These are phyloP conservation scores for Russula sp. DNA, from an alignment of 768 basidiomycete genomes.

Conservation along the genomic window DNA sequence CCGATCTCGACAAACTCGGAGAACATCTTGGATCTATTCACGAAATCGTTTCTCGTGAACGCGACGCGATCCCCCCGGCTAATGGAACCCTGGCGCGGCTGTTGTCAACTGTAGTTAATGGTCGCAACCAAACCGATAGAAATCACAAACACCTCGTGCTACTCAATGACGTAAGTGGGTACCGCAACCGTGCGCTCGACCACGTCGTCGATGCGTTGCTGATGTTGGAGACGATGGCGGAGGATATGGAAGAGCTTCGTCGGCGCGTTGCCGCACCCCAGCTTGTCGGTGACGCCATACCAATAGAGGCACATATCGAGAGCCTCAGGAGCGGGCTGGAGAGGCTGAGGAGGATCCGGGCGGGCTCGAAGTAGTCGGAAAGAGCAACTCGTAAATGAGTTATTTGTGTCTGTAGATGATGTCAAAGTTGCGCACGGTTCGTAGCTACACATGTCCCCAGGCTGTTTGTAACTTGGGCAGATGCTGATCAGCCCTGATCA, in stretches of 20 bases:
- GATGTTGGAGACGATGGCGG: constrained; percentile 55
- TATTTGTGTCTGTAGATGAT: neutral
- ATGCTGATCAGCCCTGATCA: too few species aligned
- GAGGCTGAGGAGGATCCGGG: constrained; percentile 51
- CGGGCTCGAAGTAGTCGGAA: constrained; percentile 44
- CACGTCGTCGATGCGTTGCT: constrained; percentile 65
- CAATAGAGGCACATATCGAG: constrained; percentile 72
- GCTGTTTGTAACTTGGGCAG: too few species aligned
- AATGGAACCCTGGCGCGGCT: constrained; percentile 48
- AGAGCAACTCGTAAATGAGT: constrained; percentile 33
- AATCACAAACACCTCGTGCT: constrained; percentile 48
- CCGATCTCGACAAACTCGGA: constrained; percentile 57
- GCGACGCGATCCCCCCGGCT: constrained; percentile 38
- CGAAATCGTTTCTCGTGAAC: constrained; percentile 56
- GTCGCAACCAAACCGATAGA: constrained; percentile 42
- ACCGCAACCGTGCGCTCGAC: constrained; percentile 53
- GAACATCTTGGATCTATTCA: constrained; percentile 51
- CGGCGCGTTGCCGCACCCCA: constrained; percentile 66
- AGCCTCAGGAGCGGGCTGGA: constrained; percentile 62
- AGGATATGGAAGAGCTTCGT: constrained; percentile 71
- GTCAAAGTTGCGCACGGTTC: neutral
- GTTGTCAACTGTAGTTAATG: constrained; percentile 67
- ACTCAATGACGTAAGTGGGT: constrained; percentile 48
- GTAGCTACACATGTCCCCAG: neutral
- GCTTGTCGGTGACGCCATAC: constrained; percentile 49